Percentiles rank a stretch among this genome's conserved stretches.
These are phyloP conservation scores for Zalaria sp. DNA, from an alignment of 2,329 filamentous ascomycete species.

Conservation along the genomic window DNA sequence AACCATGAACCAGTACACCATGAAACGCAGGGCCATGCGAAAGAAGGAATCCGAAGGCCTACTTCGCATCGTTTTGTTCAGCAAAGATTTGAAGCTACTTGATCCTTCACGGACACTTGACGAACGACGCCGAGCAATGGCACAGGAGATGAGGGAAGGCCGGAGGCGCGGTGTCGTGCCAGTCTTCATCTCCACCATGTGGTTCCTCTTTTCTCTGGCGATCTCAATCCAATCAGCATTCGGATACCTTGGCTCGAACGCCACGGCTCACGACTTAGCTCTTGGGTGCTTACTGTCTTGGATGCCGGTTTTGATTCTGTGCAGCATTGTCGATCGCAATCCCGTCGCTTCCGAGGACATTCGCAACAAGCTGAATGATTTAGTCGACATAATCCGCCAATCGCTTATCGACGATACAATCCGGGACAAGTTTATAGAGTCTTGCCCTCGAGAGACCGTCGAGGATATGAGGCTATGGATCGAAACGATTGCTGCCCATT, in stretches of 20 bases:
- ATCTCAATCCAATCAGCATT: constrained; percentile 24
- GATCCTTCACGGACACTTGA: constrained; percentile 12
- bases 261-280: constrained; percentile 29
- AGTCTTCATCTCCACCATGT: constrained; percentile 26
- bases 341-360: constrained; percentile 27
- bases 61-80: constrained; percentile 26
- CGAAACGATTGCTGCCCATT: constrained; percentile 11
- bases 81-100: constrained; percentile 17
- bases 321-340: constrained; percentile 32
- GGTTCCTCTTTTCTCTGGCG: constrained; percentile 26
- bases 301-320: constrained; percentile 31
- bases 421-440: constrained; percentile 14
- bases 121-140: constrained; percentile 20
- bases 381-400: constrained; percentile 23
- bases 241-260: constrained; percentile 21
- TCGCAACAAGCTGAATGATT: constrained; percentile 22
- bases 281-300: constrained; percentile 30
- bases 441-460: constrained; percentile 4
- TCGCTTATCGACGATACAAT: constrained; percentile 17
- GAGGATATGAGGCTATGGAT: constrained; percentile 13
- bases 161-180: constrained; percentile 27
- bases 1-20: constrained; percentile 31
- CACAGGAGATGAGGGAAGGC: constrained; percentile 25
- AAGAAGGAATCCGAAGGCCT: constrained; percentile 24
- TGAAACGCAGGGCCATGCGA: constrained; percentile 14